Evolutionary conservation across 306 rosid species (phyloP).

Genomic region (Trifolium repens): DNA sequence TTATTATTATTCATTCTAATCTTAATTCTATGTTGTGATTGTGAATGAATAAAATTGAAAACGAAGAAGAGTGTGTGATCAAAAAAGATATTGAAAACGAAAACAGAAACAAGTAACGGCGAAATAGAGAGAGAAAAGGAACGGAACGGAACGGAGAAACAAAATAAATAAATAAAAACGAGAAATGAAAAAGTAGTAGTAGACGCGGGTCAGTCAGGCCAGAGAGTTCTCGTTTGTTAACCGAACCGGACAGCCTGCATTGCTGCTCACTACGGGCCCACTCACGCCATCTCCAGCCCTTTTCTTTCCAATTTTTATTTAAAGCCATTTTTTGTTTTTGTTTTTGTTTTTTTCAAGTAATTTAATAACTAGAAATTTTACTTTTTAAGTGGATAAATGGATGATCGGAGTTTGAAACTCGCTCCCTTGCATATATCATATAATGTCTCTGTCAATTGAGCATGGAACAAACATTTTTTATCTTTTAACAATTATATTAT

Average conservation of each 20-base stretch:
- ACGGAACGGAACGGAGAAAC: neutral
- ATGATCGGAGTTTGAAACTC: too few relatives aligned
- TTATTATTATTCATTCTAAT: conserved; percentile 3
- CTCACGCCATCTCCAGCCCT: conserved; percentile 23
- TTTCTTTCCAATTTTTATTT: neutral
- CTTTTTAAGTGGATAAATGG: too few relatives aligned
- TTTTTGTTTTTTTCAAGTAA: too few relatives aligned
- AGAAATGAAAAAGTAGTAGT: neutral
- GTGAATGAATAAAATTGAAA: neutral
- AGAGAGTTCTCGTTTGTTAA: too few relatives aligned
- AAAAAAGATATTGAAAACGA: conserved; percentile 32
- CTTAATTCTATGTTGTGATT: neutral
- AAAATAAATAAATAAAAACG: neutral
- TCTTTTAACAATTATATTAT: too few relatives aligned
- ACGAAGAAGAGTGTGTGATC: neutral
- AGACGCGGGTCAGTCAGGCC: too few relatives aligned
- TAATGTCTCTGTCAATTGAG: too few relatives aligned
- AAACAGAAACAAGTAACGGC: conserved; percentile 19
- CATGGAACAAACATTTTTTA: too few relatives aligned
- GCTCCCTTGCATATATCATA: too few relatives aligned
- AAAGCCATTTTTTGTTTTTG: too few relatives aligned
- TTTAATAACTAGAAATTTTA: too few relatives aligned
- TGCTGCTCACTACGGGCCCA: conserved; percentile 34
- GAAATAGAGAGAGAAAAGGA: neutral
- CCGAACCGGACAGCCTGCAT: conserved; percentile 46